These are phyloP conservation scores for Gracilaria domingensis DNA, from an alignment of 23 red algal species.

Conservation along the genomic window DNA sequence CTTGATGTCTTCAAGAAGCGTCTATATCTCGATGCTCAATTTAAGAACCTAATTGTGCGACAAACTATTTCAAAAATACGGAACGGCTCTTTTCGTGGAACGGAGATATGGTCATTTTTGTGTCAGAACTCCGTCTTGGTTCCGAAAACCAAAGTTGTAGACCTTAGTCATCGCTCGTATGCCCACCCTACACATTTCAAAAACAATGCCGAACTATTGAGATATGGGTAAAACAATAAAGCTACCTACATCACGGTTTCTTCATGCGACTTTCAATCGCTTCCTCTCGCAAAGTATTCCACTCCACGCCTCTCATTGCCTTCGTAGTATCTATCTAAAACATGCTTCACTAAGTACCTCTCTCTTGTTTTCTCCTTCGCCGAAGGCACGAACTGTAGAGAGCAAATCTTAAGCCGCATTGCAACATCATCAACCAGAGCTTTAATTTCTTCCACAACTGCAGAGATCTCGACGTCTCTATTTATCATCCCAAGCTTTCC, in stretches of 20 bases:
- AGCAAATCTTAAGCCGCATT: not conserved
- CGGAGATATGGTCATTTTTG: slow-evolving; percentile 9
- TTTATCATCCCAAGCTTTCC: too few species aligned
- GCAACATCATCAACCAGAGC: not conserved
- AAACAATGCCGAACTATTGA: not conserved
- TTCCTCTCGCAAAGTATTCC: not conserved
- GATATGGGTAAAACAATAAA: slow-evolving; percentile 6
- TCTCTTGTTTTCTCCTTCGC: not conserved
- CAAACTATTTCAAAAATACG: slow-evolving; percentile 9
- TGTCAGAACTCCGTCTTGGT: not conserved
- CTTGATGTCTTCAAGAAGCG: too few species aligned
- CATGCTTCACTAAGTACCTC: not conserved
- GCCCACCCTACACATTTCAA: not conserved
- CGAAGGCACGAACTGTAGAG: not conserved
- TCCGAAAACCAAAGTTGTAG: slow-evolving; percentile 11
- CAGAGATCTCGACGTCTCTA: too few species aligned
- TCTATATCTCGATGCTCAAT: too few species aligned
- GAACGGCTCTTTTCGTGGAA: not conserved
- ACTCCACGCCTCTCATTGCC: not conserved
- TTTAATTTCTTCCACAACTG: too few species aligned
- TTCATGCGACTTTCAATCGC: not conserved
- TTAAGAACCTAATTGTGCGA: not conserved
- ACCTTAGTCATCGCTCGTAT: not conserved
- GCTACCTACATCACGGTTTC: not conserved
- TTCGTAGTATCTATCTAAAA: not conserved